These are phyloP conservation scores for Lithohypha guttulata DNA, from an alignment of 2,329 filamentous ascomycete genomes.

Conservation along the genomic window DNA sequence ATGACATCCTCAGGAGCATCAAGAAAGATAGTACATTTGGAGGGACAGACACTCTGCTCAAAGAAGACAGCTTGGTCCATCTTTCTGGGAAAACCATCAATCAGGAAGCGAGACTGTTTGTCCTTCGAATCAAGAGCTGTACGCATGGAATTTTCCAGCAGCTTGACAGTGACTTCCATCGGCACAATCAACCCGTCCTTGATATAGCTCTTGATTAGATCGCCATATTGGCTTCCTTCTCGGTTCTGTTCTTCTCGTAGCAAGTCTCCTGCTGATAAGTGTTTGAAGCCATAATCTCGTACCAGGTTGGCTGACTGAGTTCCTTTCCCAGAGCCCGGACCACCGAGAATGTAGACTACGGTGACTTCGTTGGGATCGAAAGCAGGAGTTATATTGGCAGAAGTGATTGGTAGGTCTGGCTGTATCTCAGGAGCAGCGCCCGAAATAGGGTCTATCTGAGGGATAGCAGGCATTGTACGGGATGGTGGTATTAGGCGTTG, in stretches of 20 bases:
- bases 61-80: slow-evolving; percentile 95
- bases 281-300: slow-evolving; percentile 76
- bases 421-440: slow-evolving; percentile 18
- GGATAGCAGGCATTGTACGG: slow-evolving; percentile 15
- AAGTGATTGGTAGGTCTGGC: slow-evolving; percentile 36
- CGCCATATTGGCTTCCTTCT: slow-evolving; percentile 74
- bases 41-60: slow-evolving; percentile 75
- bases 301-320: slow-evolving; percentile 90
- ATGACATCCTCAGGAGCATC: slow-evolving; percentile 86
- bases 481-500: slow-evolving; percentile 6
- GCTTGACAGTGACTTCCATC: slow-evolving; percentile 93
- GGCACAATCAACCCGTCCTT: slow-evolving; percentile 90
- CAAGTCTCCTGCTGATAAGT: slow-evolving; percentile 87
- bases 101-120: slow-evolving; percentile 53
- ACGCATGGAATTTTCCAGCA: slow-evolving; percentile 89
- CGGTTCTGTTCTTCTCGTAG: slow-evolving; percentile 88
- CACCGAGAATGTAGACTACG: slow-evolving; percentile 94
- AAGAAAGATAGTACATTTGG: slow-evolving; percentile 81
- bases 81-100: slow-evolving; percentile 84
- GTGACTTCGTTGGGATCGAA: slow-evolving; percentile 70
- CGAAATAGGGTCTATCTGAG: slow-evolving; percentile 13
- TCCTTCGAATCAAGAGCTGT: slow-evolving; percentile 47
- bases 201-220: slow-evolving; percentile 88
- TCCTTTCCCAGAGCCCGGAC: slow-evolving; percentile 90
- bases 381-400: slow-evolving; percentile 51